Conservation (phyloP, 2,329 filamentous ascomycete species). For the Graphilbum sp. region DNA sequence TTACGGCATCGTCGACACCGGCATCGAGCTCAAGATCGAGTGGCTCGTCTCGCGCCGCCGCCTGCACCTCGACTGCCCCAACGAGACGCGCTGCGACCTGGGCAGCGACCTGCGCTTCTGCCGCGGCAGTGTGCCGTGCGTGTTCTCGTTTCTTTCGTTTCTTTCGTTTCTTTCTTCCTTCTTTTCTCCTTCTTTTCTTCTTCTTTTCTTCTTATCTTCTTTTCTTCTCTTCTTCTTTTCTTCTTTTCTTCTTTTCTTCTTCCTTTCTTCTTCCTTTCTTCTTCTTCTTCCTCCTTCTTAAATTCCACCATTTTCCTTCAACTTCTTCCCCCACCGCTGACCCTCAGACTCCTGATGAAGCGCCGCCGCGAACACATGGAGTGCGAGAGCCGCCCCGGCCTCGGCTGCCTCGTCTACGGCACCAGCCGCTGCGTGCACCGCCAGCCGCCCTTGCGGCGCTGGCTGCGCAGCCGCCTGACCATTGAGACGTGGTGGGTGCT, state of each 20-base stretch:
- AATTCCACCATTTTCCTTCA: neutral
- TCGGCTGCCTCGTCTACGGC: constrained; percentile 38
- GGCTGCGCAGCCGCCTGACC: constrained; percentile 27
- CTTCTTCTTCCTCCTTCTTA: too few species aligned
- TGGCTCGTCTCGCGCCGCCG: constrained; percentile 51
- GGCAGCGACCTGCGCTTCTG: constrained; percentile 44
- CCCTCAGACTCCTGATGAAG: constrained; percentile 36
- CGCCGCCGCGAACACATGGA: constrained; percentile 42
- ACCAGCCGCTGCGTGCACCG: constrained; percentile 30
- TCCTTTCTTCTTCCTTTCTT: too few species aligned
- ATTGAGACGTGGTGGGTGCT: constrained; percentile 33
- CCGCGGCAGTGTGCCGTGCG: constrained; percentile 39
- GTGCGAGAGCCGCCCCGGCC: constrained; percentile 38
- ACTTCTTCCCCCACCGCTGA: neutral
- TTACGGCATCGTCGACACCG: constrained; percentile 47
- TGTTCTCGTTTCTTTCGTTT: constrained; percentile 3
- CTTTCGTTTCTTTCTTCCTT: neutral
- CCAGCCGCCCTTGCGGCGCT: constrained; percentile 25
- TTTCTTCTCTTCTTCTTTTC: too few species aligned
- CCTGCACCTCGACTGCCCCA: constrained; percentile 49
- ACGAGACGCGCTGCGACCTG: constrained; percentile 37
- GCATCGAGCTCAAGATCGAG: constrained; percentile 46
- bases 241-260: too few species aligned
- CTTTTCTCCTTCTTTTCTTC: neutral
- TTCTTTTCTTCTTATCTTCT: neutral